Percentiles rank a stretch among this genome's conserved stretches.
phyloP scores from a whole-genome alignment of 495 filamentous ascomycete species.

The Aspergillus ostianus region DNA sequence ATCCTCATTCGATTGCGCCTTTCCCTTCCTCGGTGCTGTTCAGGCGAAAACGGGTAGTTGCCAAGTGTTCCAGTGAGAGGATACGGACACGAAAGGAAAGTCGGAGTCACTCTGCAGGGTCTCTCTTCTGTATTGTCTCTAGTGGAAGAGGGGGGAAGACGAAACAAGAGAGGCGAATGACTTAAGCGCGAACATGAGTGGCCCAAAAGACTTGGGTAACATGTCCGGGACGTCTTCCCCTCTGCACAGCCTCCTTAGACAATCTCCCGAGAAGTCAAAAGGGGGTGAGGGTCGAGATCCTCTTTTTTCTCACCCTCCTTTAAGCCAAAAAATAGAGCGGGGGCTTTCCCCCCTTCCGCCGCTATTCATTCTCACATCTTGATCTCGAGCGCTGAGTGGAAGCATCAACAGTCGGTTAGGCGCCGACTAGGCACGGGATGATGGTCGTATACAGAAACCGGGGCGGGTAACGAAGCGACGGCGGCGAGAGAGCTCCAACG shows the following conservation, averaged over 20 bases:
- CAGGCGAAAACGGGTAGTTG: neutral
- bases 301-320: constrained; percentile 1
- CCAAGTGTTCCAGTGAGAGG: neutral
- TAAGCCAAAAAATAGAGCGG: neutral
- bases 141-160: neutral
- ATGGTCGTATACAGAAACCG: constrained; percentile 1
- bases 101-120: neutral
- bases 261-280: constrained; percentile 5
- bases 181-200: constrained; percentile 3
- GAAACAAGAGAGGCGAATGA: neutral
- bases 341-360: neutral
- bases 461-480: constrained; percentile 1
- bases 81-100: neutral
- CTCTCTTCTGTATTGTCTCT: neutral
- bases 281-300: constrained; percentile 3
- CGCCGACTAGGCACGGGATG: neutral
- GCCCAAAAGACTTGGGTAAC: constrained; percentile 1
- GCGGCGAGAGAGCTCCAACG: constrained; percentile 4
- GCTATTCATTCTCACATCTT: neutral
- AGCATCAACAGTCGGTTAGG: neutral
- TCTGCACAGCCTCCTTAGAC: constrained; percentile 12
- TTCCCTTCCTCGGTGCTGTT: neutral
- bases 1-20: neutral
- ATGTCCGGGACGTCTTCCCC: neutral
- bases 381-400: neutral